Evolutionary conservation across 257 asterid genomes (phyloP).

Genomic region (Echites panduratus): DNA sequence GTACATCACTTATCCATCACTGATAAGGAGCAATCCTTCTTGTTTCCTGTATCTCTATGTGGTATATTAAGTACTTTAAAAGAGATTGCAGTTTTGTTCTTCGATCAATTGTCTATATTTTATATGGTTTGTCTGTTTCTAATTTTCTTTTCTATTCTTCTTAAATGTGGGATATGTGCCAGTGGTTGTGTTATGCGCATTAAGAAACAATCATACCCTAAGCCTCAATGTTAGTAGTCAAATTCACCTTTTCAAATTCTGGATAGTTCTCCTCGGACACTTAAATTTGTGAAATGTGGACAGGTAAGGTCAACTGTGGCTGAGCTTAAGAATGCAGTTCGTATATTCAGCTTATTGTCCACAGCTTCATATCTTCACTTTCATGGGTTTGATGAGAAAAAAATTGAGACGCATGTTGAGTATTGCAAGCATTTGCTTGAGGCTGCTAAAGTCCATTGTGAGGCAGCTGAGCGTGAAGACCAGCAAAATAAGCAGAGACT

Average conservation of each 20-base stretch:
- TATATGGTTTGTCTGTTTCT: neutral
- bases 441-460: constrained; percentile 90
- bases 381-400: constrained; percentile 97
- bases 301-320: constrained; percentile 91
- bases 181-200: neutral
- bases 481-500: constrained; percentile 66
- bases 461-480: constrained; percentile 94
- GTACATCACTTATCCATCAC: neutral
- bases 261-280: neutral
- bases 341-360: constrained; percentile 86
- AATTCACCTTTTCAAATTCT: neutral
- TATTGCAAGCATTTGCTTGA: constrained; percentile 95
- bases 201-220: neutral
- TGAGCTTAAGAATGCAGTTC: constrained; percentile 94
- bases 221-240: neutral
- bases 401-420: constrained; percentile 93
- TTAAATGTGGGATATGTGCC: neutral
- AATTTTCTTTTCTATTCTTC: too few species aligned
- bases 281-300: constrained; percentile 5
- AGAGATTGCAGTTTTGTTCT: neutral
- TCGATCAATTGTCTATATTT: neutral
- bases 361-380: constrained; percentile 76
- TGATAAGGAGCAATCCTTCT: neutral
- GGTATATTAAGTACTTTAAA: neutral
- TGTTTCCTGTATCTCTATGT: neutral